Conservation (phyloP, 2,329 filamentous ascomycete genomes). For the Hypocreales sp. region DNA sequence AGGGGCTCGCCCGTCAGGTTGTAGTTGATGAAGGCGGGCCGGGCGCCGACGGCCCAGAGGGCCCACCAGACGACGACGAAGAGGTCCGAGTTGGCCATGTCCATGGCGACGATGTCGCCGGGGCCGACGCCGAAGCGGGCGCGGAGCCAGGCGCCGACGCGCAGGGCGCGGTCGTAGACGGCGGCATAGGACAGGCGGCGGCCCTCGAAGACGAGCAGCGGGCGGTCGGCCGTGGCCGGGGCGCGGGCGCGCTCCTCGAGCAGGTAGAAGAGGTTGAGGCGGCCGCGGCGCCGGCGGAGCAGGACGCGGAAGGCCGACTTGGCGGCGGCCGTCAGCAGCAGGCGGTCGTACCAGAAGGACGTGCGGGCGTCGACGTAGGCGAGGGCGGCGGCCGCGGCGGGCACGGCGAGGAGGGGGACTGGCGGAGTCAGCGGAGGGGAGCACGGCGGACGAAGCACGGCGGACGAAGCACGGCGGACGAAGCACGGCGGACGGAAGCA, state of each 20-base stretch:
- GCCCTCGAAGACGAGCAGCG: conserved; percentile 55
- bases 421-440: too few relatives aligned
- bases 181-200: conserved; percentile 59
- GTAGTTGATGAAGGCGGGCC: conserved; percentile 79
- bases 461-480: too few relatives aligned
- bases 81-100: conserved; percentile 68
- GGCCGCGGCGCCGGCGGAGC: conserved; percentile 38
- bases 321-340: conserved; percentile 39
- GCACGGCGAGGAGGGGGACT: too few relatives aligned
- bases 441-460: too few relatives aligned
- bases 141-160: conserved; percentile 64
- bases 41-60: conserved; percentile 69
- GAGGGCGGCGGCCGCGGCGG: conserved; percentile 49
- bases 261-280: conserved; percentile 57
- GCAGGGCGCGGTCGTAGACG: conserved; percentile 53
- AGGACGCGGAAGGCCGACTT: conserved; percentile 26
- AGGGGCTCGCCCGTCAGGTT: conserved; percentile 60
- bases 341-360: conserved; percentile 49
- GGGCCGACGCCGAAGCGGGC: conserved; percentile 45
- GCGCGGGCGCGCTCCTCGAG: conserved; percentile 50
- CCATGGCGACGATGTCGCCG: conserved; percentile 63
- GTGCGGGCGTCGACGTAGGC: conserved; percentile 66
- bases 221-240: conserved; percentile 34
- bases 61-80: conserved; percentile 65
- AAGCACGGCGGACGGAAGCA: too few relatives aligned